Evolutionary conservation across 2,329 filamentous ascomycete species (phyloP).

Genomic region (Epichloe elymi): DNA sequence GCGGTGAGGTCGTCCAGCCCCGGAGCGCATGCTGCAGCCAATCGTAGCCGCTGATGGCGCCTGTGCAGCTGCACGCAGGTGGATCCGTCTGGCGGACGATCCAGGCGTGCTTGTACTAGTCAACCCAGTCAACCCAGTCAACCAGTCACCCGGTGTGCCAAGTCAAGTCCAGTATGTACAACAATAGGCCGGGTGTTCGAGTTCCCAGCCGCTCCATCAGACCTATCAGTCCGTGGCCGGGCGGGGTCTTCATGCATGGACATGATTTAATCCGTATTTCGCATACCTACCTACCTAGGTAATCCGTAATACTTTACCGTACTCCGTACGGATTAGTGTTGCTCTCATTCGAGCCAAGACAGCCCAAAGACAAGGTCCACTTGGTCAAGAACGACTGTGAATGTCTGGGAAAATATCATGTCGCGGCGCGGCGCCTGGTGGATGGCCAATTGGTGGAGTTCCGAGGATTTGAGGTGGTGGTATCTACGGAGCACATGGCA

Average conservation of each 20-base stretch:
- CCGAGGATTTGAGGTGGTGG: neutral
- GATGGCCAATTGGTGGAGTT: neutral
- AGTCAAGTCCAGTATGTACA: neutral
- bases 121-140: neutral
- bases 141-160: neutral
- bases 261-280: too few relatives aligned
- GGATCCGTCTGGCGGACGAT: slow-evolving; percentile 13
- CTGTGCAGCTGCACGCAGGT: slow-evolving; percentile 17
- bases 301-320: too few relatives aligned
- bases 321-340: too few relatives aligned
- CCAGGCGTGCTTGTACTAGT: slow-evolving; percentile 7
- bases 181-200: slow-evolving; percentile 3
- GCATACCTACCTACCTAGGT: too few relatives aligned
- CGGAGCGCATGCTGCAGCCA: slow-evolving; percentile 21
- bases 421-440: neutral
- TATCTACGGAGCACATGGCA: neutral
- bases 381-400: neutral
- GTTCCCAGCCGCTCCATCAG: slow-evolving; percentile 1
- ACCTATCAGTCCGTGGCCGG: neutral
- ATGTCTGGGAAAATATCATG: neutral
- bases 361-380: neutral
- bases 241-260: too few relatives aligned
- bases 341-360: neutral
- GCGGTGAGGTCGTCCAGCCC: slow-evolving; percentile 25
- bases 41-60: slow-evolving; percentile 19